A percentile compares a stretch with the other conserved stretches of the same genome.
phyloP scores from a whole-genome alignment of 768 basidiomycete genomes.

The Rhodotorula paludigena region DNA sequence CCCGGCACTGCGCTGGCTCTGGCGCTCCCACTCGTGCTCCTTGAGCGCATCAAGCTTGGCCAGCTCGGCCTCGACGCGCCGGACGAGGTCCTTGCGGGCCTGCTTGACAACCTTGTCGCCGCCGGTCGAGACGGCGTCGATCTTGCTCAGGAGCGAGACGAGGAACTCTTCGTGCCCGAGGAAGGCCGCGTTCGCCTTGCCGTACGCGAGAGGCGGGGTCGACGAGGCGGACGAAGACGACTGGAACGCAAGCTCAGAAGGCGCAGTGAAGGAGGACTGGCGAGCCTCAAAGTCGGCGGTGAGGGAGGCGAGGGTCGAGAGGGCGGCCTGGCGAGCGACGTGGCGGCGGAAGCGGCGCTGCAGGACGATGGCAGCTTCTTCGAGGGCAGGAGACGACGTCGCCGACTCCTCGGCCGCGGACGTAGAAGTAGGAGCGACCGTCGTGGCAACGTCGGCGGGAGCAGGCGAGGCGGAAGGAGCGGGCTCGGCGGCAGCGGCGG shows the following conservation, averaged over 20 bases:
- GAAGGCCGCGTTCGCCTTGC: slow-evolving; percentile 46
- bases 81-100: slow-evolving; percentile 35
- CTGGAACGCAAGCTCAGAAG: slow-evolving; percentile 45
- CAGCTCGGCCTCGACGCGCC: slow-evolving; percentile 23
- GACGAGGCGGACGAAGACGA: slow-evolving; percentile 1
- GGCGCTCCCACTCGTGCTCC: slow-evolving; percentile 28
- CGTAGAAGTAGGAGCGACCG: background rate
- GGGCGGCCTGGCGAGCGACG: slow-evolving; percentile 41
- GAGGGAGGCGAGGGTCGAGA: slow-evolving; percentile 50
- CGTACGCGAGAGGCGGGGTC: slow-evolving; percentile 54
- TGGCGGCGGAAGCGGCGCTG: slow-evolving; percentile 17
- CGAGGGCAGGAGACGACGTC: background rate
- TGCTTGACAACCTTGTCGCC: slow-evolving; percentile 25
- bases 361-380: background rate
- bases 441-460: background rate
- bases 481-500: background rate
- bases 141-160: slow-evolving; percentile 24
- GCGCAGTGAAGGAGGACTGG: slow-evolving; percentile 49
- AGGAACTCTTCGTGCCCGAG: slow-evolving; percentile 31
- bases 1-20: background rate
- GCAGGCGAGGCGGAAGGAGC: background rate
- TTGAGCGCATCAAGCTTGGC: slow-evolving; percentile 18
- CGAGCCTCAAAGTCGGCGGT: slow-evolving; percentile 52
- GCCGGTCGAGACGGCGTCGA: slow-evolving; percentile 21
- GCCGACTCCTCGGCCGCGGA: too few relatives aligned